These are phyloP conservation scores for Exophiala bonariae DNA, from an alignment of 2,329 filamentous ascomycete species.

Conservation along the genomic window DNA sequence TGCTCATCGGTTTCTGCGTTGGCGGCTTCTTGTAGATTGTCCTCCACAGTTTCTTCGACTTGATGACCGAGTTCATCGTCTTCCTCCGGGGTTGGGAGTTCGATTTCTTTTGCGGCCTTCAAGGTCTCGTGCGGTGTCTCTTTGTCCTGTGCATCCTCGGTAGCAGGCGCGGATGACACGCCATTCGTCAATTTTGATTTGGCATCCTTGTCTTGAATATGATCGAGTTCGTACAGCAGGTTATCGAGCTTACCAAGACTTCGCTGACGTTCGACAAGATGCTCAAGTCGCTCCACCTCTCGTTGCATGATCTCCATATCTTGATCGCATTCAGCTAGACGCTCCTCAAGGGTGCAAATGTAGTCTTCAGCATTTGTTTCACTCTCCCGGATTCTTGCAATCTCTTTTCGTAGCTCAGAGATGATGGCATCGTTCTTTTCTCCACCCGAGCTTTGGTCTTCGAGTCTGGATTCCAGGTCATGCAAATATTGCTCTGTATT, in stretches of 20 bases:
- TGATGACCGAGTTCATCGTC: constrained; percentile 28
- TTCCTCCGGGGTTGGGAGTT: constrained; percentile 32
- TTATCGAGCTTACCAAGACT: constrained; percentile 94
- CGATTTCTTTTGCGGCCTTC: constrained; percentile 45
- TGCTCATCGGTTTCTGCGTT: constrained; percentile 30
- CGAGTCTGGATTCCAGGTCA: constrained; percentile 85
- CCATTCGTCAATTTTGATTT: constrained; percentile 39
- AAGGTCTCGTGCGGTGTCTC: constrained; percentile 42
- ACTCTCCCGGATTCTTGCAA: constrained; percentile 82
- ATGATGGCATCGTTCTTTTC: constrained; percentile 89
- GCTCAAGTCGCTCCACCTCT: constrained; percentile 89
- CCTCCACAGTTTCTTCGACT: constrained; percentile 21
- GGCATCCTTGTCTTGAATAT: constrained; percentile 62
- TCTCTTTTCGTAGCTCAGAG: constrained; percentile 84
- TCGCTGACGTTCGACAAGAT: constrained; percentile 91
- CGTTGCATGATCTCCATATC: constrained; percentile 96
- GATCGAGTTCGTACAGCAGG: constrained; percentile 84
- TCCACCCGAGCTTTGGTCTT: constrained; percentile 86
- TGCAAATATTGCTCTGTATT: constrained; percentile 92
- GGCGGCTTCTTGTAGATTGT: constrained; percentile 16
- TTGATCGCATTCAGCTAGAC: constrained; percentile 91
- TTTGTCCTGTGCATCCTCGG: constrained; percentile 33
- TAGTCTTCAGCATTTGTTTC: constrained; percentile 92
- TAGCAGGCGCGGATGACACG: constrained; percentile 33
- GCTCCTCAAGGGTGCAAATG: constrained; percentile 93